Conservation (phyloP, 2,329 filamentous ascomycete genomes). For the Arthrinium puccinioides region DNA sequence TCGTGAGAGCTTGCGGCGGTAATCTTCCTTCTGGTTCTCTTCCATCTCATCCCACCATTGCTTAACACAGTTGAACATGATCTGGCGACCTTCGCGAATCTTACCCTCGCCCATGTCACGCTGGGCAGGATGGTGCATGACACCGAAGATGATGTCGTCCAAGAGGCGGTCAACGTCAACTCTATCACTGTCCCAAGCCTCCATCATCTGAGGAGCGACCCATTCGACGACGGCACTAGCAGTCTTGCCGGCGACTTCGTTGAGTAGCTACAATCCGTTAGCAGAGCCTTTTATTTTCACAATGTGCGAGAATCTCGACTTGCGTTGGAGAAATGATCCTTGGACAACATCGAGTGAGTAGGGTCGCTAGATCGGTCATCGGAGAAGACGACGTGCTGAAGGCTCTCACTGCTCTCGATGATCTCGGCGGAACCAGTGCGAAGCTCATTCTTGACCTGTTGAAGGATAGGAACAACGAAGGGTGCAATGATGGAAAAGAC, state of each 20-base stretch:
- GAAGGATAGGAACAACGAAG: constrained; percentile 77
- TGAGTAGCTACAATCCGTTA: constrained; percentile 50
- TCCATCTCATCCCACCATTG: constrained; percentile 73
- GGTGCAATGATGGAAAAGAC: constrained; percentile 89
- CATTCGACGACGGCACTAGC: constrained; percentile 74
- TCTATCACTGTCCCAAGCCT: constrained; percentile 74
- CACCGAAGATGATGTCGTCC: constrained; percentile 70
- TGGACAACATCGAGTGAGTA: constrained; percentile 92
- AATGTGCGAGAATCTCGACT: too few species aligned
- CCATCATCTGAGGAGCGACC: constrained; percentile 84
- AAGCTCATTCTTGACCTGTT: constrained; percentile 80
- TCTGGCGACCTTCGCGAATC: constrained; percentile 60
- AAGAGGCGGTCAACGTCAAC: constrained; percentile 64
- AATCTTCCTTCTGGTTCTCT: constrained; percentile 54
- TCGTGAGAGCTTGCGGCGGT: constrained; percentile 69
- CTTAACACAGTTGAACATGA: constrained; percentile 75
- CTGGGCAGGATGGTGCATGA: constrained; percentile 84
- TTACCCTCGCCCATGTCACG: constrained; percentile 64
- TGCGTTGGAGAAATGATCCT: constrained; percentile 88
- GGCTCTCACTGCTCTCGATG: constrained; percentile 73
- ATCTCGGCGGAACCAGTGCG: constrained; percentile 80
- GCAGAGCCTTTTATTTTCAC: neutral
- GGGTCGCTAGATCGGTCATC: constrained; percentile 72
- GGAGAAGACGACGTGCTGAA: constrained; percentile 82
- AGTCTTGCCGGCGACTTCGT: constrained; percentile 79